A percentile compares a stretch with the other conserved stretches of the same genome.
Conservation (phyloP, 345 rosid species). For the Odontarrhena argentea region DNA sequence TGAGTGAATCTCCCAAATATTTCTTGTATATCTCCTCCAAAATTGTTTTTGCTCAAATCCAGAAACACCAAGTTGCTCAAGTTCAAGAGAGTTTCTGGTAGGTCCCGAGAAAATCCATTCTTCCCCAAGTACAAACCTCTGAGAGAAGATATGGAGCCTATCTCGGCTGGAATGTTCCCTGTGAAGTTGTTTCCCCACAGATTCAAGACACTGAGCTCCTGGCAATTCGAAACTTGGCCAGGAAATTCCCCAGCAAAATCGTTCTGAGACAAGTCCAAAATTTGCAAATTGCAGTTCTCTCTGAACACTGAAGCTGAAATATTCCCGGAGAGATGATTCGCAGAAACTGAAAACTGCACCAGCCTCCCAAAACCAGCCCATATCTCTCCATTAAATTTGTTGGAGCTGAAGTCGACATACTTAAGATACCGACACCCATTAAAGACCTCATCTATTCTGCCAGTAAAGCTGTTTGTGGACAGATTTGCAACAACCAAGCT, state of each 20-base stretch:
- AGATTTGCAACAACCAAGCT: slow-evolving; percentile 65
- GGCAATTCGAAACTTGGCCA: slow-evolving; percentile 59
- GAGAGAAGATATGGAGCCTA: slow-evolving; percentile 66
- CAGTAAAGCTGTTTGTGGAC: slow-evolving; percentile 63
- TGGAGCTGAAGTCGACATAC: slow-evolving; percentile 75
- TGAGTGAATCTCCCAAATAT: slow-evolving; percentile 71
- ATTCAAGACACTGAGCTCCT: slow-evolving; percentile 49
- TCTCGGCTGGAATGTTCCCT: slow-evolving; percentile 60
- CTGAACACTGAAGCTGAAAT: slow-evolving; percentile 49
- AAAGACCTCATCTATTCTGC: slow-evolving; percentile 55
- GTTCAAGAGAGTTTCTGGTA: slow-evolving; percentile 71
- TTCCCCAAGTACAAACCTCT: slow-evolving; percentile 68
- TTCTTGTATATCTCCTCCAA: slow-evolving; percentile 65
- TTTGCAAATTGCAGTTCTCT: slow-evolving; percentile 53
- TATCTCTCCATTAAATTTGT: slow-evolving; percentile 55
- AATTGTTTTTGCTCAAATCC: slow-evolving; percentile 72
- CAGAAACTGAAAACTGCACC: slow-evolving; percentile 55
- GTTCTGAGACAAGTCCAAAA: slow-evolving; percentile 69
- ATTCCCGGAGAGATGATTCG: slow-evolving; percentile 53
- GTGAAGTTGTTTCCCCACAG: slow-evolving; percentile 69
- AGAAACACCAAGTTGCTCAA: slow-evolving; percentile 56
- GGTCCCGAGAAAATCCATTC: slow-evolving; percentile 54
- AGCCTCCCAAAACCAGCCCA: slow-evolving; percentile 64
- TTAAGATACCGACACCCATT: slow-evolving; percentile 58
- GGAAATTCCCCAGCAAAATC: slow-evolving; percentile 55